These are phyloP conservation scores for Globisporangium rhizosaccharum DNA, from an alignment of 352 stramenopile genomes.

Conservation along the genomic window DNA sequence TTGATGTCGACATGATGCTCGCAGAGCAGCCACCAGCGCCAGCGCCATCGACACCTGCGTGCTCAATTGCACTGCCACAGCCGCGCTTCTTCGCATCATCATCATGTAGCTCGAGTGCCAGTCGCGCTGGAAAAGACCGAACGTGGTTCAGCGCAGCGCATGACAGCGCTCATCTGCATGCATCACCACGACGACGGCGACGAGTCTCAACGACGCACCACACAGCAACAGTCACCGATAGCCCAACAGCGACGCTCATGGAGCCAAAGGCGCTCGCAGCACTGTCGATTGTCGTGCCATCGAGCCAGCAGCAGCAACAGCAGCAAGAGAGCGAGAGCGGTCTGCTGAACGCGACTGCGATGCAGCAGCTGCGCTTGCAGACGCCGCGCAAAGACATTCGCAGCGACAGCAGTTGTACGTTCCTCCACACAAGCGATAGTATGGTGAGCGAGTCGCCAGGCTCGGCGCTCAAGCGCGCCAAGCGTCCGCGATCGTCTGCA, in stretches of 20 bases:
- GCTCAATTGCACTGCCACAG: slow-evolving; percentile 1
- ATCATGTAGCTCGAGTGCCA: no score
- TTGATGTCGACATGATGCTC: slow-evolving; percentile 15
- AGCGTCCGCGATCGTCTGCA: slow-evolving; percentile 1
- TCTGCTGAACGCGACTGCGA: slow-evolving; percentile 6
- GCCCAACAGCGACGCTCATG: slow-evolving; percentile 8
- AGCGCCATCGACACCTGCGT: not conserved
- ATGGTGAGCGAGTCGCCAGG: slow-evolving; percentile 6
- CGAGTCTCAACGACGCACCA: not conserved
- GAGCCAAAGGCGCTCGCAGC: slow-evolving; percentile 4
- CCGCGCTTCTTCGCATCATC: not conserved
- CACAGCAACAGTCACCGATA: not conserved
- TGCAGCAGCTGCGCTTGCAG: slow-evolving; percentile 16
- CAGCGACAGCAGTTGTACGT: not conserved
- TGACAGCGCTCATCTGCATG: not conserved
- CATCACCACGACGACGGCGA: not conserved
- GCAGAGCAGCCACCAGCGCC: not conserved
- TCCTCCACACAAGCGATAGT: not conserved
- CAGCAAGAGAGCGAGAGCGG: not conserved
- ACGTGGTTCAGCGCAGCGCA: not conserved
- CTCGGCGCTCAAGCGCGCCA: slow-evolving; percentile 2
- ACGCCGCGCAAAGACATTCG: slow-evolving; percentile 3
- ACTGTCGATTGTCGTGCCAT: slow-evolving; percentile 13
- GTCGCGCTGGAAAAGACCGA: no score
- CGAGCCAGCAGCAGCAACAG: not conserved